Evolutionary conservation across 2,329 filamentous ascomycete genomes (phyloP).

Genomic region (Daldinia eschscholtzii): DNA sequence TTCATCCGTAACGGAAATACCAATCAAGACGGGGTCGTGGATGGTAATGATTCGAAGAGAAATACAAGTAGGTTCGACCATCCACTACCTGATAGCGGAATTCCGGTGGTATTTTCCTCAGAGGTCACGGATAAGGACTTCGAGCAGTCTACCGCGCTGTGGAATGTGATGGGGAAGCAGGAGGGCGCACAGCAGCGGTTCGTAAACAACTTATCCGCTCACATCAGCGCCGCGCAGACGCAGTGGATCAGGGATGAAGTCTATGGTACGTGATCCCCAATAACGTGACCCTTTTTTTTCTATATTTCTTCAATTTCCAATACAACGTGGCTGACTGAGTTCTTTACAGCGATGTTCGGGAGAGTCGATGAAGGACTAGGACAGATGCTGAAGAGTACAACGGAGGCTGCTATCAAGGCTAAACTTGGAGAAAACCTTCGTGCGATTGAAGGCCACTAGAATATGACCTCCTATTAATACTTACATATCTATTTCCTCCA

Average conservation of each 20-base stretch:
- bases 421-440: conserved; percentile 6
- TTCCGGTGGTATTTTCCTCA: conserved; percentile 33
- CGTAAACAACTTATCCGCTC: conserved; percentile 32
- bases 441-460: conserved; percentile 26
- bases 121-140: conserved; percentile 38
- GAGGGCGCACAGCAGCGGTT: conserved; percentile 37
- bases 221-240: conserved; percentile 29
- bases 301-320: neutral
- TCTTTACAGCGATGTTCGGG: conserved; percentile 35
- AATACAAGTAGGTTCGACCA: conserved; percentile 8
- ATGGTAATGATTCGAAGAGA: neutral
- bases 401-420: conserved; percentile 24
- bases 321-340: conserved; percentile 22
- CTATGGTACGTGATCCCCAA: conserved; percentile 32
- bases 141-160: conserved; percentile 35
- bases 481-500: conserved; percentile 43
- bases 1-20: conserved; percentile 5
- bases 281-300: neutral
- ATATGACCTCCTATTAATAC: neutral
- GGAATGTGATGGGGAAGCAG: conserved; percentile 32
- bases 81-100: neutral
- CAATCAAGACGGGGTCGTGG: neutral
- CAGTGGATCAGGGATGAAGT: conserved; percentile 37
- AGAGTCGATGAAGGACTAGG: conserved; percentile 34
- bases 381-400: conserved; percentile 19